phyloP scores from a whole-genome alignment of 306 rosid species.

The Morella rubra region DNA sequence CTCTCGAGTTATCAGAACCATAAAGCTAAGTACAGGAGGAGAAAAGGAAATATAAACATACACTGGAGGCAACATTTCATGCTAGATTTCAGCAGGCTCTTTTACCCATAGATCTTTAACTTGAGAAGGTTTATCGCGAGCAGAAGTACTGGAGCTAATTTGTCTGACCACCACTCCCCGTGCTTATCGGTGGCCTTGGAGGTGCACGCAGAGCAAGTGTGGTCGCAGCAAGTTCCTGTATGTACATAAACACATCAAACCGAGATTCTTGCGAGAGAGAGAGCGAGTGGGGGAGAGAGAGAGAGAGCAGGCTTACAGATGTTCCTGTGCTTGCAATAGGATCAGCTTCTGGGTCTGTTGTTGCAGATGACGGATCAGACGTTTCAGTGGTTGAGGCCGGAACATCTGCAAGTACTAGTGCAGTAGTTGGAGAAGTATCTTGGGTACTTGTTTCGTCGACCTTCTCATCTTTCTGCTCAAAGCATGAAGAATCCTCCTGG shows the following conservation, averaged over 20 bases:
- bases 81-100: background rate
- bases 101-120: background rate
- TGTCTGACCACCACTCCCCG: conserved; percentile 13
- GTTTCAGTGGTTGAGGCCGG: background rate
- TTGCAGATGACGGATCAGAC: conserved; percentile 9
- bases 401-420: background rate
- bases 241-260: background rate
- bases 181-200: conserved; percentile 5
- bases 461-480: background rate
- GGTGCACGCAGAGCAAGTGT: background rate
- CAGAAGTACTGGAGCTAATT: background rate
- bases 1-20: background rate
- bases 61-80: background rate
- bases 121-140: no score
- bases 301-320: background rate
- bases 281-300: background rate
- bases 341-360: conserved; percentile 9
- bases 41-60: background rate
- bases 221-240: conserved; percentile 13
- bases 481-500: background rate
- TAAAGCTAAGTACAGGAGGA: background rate
- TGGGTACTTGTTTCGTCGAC: background rate
- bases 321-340: conserved; percentile 16
- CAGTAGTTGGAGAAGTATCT: background rate
- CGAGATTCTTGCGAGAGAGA: background rate